Evolutionary conservation across 805 yeast genomes (phyloP).

Genomic region (Hanseniaspora occidentalis): DNA sequence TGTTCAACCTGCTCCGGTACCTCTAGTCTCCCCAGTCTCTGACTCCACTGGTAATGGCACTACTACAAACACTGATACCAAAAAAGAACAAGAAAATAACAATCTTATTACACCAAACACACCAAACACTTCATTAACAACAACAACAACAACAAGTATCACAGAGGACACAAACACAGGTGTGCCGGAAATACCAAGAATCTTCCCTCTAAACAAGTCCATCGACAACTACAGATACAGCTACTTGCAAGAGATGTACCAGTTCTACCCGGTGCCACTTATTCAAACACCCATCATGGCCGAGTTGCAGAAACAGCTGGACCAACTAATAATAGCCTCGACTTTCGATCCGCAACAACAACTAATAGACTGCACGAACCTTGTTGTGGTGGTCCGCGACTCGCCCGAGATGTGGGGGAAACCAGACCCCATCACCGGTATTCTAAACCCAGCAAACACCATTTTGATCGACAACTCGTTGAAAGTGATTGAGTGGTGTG

Average conservation of each 20-base stretch:
- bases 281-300: constrained; percentile 12
- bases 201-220: constrained; percentile 53
- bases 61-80: too few species aligned
- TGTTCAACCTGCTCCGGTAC: constrained; percentile 17
- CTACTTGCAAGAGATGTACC: constrained; percentile 38
- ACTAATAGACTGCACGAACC: constrained; percentile 51
- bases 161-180: too few species aligned
- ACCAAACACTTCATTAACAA: too few species aligned
- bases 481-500: constrained; percentile 58
- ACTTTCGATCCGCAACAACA: constrained; percentile 30
- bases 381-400: constrained; percentile 71
- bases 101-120: too few species aligned
- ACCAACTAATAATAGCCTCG: not conserved
- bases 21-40: not conserved
- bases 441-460: constrained; percentile 59
- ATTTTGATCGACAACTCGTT: constrained; percentile 63
- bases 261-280: constrained; percentile 60
- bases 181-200: too few species aligned
- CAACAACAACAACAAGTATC: too few species aligned
- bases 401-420: constrained; percentile 90
- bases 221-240: constrained; percentile 59
- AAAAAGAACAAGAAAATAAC: too few species aligned
- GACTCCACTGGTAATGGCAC: not conserved
- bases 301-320: not conserved
- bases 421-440: constrained; percentile 67